Percentiles rank a stretch among this genome's conserved stretches.
Conservation (phyloP, 1,139 yeast genomes). For the Magnusiomyces ingens region DNA sequence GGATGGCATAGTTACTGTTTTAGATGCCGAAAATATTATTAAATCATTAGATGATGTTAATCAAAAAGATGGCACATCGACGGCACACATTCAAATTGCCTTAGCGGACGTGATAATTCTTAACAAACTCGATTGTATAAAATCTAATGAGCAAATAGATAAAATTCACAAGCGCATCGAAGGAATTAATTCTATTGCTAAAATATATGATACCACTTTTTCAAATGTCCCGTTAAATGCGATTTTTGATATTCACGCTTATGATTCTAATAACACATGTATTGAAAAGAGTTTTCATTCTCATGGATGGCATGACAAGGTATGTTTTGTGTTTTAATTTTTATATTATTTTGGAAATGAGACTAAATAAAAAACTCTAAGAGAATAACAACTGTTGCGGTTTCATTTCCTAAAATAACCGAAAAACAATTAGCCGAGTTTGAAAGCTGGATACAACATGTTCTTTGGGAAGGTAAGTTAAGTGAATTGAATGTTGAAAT, state of each 20-base stretch:
- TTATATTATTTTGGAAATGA: not conserved
- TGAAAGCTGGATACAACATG: conserved; percentile 56
- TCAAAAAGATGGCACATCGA: conserved; percentile 51
- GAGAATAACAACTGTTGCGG: conserved; percentile 56
- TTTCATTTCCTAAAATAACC: conserved; percentile 46
- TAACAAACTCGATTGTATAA: conserved; percentile 63
- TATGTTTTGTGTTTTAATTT: not conserved
- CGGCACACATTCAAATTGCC: conserved; percentile 87
- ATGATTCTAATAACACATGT: conserved; percentile 38
- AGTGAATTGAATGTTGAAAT: conserved; percentile 46
- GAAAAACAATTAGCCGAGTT: conserved; percentile 36
- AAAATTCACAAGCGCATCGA: conserved; percentile 37
- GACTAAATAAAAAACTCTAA: conserved; percentile 15
- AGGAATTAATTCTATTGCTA: conserved; percentile 62
- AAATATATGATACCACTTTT: conserved; percentile 58
- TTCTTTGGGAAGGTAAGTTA: conserved; percentile 59
- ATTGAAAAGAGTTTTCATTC: conserved; percentile 10
- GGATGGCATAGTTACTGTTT: conserved; percentile 90
- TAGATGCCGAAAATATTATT: conserved; percentile 68
- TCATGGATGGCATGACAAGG: conserved; percentile 15
- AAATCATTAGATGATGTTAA: conserved; percentile 59
- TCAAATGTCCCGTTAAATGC: conserved; percentile 62
- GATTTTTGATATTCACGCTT: conserved; percentile 75
- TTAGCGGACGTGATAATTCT: conserved; percentile 75
- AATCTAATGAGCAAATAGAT: conserved; percentile 24